Conservation (phyloP, 2,329 filamentous ascomycete species). For the Clarireedia hainanense region DNA sequence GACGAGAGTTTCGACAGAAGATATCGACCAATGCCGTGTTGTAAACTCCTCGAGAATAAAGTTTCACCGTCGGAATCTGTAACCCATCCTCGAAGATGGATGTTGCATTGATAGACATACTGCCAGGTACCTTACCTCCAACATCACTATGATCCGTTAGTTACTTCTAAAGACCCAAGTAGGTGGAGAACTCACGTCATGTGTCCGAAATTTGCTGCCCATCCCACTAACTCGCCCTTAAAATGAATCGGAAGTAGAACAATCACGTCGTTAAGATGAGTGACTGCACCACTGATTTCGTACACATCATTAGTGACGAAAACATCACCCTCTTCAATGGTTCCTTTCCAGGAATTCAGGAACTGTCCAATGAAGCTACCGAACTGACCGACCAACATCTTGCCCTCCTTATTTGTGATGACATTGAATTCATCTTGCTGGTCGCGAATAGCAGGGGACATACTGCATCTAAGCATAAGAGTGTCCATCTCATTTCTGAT, state of each 20-base stretch:
- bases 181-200: not conserved
- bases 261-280: constrained; percentile 3
- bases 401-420: constrained; percentile 1
- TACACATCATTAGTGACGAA: constrained; percentile 5
- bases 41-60: constrained; percentile 1
- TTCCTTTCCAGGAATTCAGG: not conserved
- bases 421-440: constrained; percentile 7
- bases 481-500: constrained; percentile 7
- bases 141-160: not conserved
- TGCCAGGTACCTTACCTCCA: not conserved
- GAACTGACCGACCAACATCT: constrained; percentile 4
- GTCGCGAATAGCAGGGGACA: constrained; percentile 3
- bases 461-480: not conserved
- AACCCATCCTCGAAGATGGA: not conserved
- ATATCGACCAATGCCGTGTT: not conserved
- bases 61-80: constrained; percentile 2
- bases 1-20: constrained; percentile 2
- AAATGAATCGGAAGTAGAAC: constrained; percentile 1
- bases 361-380: constrained; percentile 4
- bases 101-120: constrained; percentile 1
- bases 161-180: not conserved
- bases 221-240: not conserved
- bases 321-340: constrained; percentile 1
- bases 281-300: constrained; percentile 1
- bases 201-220: constrained; percentile 5